Evolutionary conservation across 108 stramenopile species (phyloP), one percentile per base, ranked within the genome.

Genomic region (Discostella pseudostelligera): DNA sequence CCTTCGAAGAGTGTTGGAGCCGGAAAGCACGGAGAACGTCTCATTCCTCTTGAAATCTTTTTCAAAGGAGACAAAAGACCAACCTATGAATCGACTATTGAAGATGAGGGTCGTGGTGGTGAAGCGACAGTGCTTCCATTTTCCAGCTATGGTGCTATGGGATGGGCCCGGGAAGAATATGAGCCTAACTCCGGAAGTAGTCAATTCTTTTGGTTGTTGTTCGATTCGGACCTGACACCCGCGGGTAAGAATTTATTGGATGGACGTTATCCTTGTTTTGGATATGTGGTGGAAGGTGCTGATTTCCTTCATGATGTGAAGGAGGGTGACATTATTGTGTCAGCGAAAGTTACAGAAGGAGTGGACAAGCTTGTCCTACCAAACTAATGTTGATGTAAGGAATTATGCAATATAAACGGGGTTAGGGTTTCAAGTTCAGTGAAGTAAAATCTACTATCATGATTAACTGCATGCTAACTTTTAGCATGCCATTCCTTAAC

Each of bases 161-260:
- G 97, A 48, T 97, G 96, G 97, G 97, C 97, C 0, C 78, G 97
- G 22, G 91, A 94, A 28, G 97, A 98, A 60, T 96, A 95, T 70
- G 97, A 96, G 44, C 71, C 93, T 17, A 96, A 98, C 61, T 82
- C 89, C 7, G 97, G 96, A 35, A 87, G 86, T 37, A 86, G 84
- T 61, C 97, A 98, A 80, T 96, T 96, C 81, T 98, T 98, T 73
- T 98, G 93, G 93, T 71, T 98, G 56, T 78, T 98, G 46, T 98
- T 98, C 73, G 96, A 98, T 72, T 90, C 88, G 14, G 97, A 98
- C 84, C 82, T 98, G 40, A 98, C 97, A 8, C 97, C 97, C 13
- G 97, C 96, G n/a, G 97, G 97, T 25, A 98, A 98, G 80, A 98
- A 98, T 82, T 84, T 98, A 0, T 71, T 98, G 47, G 97, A 98